Base-by-base conservation (phyloP, 2,329 filamentous ascomycete genomes). In the Chaetomiaceae sp. region DNA sequence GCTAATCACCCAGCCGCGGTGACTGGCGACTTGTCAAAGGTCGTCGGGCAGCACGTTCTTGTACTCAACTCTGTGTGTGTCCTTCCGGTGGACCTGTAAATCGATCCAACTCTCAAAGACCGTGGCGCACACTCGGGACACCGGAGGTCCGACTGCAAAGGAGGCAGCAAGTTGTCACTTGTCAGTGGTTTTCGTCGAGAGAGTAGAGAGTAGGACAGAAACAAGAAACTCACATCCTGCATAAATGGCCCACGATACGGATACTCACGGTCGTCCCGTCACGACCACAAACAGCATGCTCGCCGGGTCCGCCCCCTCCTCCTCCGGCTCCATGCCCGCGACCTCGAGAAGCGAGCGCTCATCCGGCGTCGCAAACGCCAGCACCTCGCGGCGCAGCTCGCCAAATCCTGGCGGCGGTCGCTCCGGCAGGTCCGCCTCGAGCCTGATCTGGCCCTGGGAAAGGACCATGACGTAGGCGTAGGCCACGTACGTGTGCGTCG, bases 401-500 rank as follows among this genome's bases (percentile, higher is more conserved):
- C 21, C 17, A 14, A 40, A 50, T 16, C 40, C 40, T 2, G 47
- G 40, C 12, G 46, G 47, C 3, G 33, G 12, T 13, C 16, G 19
- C 10, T 50, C 40, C 2, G 47, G 47, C 34, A 50, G 25, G 3
- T 50, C 47, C 2, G 4, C 13, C 7, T 33, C 23, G 5, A 50
- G 10, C 10, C 39, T 12, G 19, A 50, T n/a, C 20, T 23, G 20
- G 7, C 47, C 40, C 40, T 44, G 40, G 21, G n/a, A 19, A 34
- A 33, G 34, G 13, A 44, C 33, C 47, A 44, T 44, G 31, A 44
- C 19, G 19, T 38, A 50, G 13, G 40, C 47, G 33, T 43, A 44
- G 2, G 47, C 12, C 9, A 49, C 33, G 17, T 49, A 49, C n/a
- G 25, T 39, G 39, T 50, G 41, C 9, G 19, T 20, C 2, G 39